Evolutionary conservation across 148 eudicot genomes (phyloP).

Genomic region (Diospyros kaki): DNA sequence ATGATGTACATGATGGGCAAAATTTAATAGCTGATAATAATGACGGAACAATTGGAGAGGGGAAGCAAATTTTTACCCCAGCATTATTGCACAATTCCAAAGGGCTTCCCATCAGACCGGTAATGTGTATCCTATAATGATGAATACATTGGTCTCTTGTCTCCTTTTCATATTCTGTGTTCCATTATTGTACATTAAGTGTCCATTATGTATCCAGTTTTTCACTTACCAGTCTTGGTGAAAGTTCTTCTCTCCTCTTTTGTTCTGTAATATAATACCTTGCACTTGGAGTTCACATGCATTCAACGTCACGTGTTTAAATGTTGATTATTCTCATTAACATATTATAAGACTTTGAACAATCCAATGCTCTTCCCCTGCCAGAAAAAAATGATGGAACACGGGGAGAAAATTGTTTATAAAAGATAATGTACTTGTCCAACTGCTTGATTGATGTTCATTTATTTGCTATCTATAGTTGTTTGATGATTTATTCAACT

Average conservation of each 20-base stretch:
- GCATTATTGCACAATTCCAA: constrained; percentile 64
- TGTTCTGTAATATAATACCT: neutral
- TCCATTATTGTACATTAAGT: neutral
- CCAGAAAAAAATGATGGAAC: no score
- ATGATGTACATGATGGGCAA: constrained; percentile 32
- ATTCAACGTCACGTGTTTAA: no score
- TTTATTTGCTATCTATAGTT: neutral
- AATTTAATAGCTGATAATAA: constrained; percentile 19
- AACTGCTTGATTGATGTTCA: neutral
- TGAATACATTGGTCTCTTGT: neutral
- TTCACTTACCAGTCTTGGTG: neutral
- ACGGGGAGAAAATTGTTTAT: no score
- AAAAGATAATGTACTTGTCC: neutral
- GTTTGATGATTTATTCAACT: neutral
- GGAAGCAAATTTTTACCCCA: constrained; percentile 37
- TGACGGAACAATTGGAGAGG: constrained; percentile 28
- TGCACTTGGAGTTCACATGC: neutral
- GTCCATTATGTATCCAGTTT: neutral
- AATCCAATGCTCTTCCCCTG: no score
- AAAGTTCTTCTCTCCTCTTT: neutral
- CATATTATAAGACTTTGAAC: no score
- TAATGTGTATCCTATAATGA: constrained; percentile 21
- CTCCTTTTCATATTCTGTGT: neutral
- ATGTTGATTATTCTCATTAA: no score
- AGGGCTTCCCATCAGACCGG: constrained; percentile 87